Evolutionary conservation across 73 alveolate genomes (phyloP).

Genomic region (Paramecium octaurelia): DNA sequence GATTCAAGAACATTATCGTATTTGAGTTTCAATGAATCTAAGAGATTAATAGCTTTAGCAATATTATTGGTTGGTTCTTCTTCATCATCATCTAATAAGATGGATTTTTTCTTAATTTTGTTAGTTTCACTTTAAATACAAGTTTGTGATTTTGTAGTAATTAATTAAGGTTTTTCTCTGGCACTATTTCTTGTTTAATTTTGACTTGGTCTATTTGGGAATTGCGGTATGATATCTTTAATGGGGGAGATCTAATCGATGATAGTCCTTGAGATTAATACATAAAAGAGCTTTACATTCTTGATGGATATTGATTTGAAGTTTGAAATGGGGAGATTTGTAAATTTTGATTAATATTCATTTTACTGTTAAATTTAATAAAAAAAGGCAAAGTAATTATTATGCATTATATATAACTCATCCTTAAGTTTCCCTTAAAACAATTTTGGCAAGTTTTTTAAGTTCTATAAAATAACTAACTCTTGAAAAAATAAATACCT

Average conservation of each 20-base stretch:
- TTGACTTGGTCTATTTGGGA: not conserved
- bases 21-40: not conserved
- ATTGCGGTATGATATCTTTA: not conserved
- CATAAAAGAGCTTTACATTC: not conserved
- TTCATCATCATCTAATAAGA: not conserved
- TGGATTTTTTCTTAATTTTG: not conserved
- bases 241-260: slow-evolving; percentile 3
- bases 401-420: not conserved
- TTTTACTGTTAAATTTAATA: not conserved
- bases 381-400: not conserved
- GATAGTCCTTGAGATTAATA: not conserved
- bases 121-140: not conserved
- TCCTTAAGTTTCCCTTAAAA: not conserved
- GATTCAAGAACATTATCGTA: not conserved
- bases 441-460: slow-evolving; percentile 1
- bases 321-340: not conserved
- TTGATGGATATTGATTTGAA: not conserved
- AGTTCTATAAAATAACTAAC: not conserved
- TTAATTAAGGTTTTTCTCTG: not conserved
- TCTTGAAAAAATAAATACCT: not conserved
- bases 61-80: not conserved
- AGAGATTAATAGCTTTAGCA: not conserved
- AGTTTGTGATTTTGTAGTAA: not conserved
- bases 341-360: not conserved
- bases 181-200: not conserved